Evolutionary conservation across 345 rosid species (phyloP).

Genomic region (Jatropha curcas): DNA sequence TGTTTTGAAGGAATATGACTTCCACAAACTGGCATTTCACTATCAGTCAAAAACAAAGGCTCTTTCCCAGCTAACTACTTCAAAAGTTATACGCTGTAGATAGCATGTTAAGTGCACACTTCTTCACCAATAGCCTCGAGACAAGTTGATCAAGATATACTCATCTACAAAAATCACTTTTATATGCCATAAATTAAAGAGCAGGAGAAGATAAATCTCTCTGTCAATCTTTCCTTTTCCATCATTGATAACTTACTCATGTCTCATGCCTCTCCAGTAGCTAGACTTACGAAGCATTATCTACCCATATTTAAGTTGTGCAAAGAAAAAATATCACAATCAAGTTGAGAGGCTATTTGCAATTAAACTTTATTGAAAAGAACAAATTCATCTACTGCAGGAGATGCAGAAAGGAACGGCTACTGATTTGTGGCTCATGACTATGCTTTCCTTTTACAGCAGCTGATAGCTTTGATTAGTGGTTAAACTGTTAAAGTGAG

Average conservation of each 20-base stretch:
- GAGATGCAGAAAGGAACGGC: background rate
- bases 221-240: background rate
- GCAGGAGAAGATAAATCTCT: background rate
- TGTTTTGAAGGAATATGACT: conserved; percentile 5
- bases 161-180: no score
- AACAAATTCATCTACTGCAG: background rate
- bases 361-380: background rate
- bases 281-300: background rate
- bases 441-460: background rate
- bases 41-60: background rate
- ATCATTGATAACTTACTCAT: background rate
- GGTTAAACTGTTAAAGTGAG: background rate
- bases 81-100: background rate
- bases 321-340: conserved; percentile 3
- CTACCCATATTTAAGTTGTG: background rate
- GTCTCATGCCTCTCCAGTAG: background rate
- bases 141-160: no score
- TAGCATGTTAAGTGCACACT: background rate
- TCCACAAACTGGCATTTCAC: background rate
- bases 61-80: background rate
- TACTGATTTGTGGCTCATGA: background rate
- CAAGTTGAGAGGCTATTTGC: background rate
- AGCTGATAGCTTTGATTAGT: background rate
- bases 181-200: no score
- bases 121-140: background rate